phyloP scores from a whole-genome alignment of 805 yeast genomes.

The Wickerhamomyces chaumierensis region DNA sequence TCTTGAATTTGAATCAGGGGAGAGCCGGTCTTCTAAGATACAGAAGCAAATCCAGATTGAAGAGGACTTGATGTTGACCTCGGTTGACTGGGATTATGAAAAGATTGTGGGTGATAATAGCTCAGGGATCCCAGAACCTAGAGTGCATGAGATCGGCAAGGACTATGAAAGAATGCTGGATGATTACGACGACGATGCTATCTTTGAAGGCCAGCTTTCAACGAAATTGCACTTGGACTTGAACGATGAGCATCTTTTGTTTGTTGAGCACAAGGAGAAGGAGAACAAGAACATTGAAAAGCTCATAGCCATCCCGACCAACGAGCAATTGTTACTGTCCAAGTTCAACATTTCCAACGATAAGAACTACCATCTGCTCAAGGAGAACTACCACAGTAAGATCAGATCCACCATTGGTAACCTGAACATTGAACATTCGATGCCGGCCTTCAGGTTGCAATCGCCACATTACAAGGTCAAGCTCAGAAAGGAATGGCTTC shows the following conservation, averaged over 20 bases:
- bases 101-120: slow-evolving; percentile 43
- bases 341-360: slow-evolving; percentile 86
- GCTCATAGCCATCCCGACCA: slow-evolving; percentile 30
- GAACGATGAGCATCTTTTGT: slow-evolving; percentile 76
- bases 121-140: neutral
- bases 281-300: neutral
- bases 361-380: slow-evolving; percentile 68
- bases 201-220: slow-evolving; percentile 57
- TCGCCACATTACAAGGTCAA: slow-evolving; percentile 83
- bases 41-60: slow-evolving; percentile 13
- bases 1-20: slow-evolving; percentile 9
- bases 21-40: slow-evolving; percentile 8
- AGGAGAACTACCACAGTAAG: slow-evolving; percentile 81
- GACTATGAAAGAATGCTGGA: slow-evolving; percentile 14
- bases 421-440: slow-evolving; percentile 80
- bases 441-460: slow-evolving; percentile 79
- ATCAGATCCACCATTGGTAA: slow-evolving; percentile 90
- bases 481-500: slow-evolving; percentile 50
- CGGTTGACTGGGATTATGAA: slow-evolving; percentile 74
- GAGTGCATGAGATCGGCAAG: slow-evolving; percentile 1
- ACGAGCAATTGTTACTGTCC: slow-evolving; percentile 39
- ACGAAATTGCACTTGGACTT: slow-evolving; percentile 50
- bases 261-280: slow-evolving; percentile 34
- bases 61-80: slow-evolving; percentile 50
- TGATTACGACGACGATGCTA: slow-evolving; percentile 52